Conservation (phyloP, 805 yeast genomes). For the Yarrowia alimentaria region DNA sequence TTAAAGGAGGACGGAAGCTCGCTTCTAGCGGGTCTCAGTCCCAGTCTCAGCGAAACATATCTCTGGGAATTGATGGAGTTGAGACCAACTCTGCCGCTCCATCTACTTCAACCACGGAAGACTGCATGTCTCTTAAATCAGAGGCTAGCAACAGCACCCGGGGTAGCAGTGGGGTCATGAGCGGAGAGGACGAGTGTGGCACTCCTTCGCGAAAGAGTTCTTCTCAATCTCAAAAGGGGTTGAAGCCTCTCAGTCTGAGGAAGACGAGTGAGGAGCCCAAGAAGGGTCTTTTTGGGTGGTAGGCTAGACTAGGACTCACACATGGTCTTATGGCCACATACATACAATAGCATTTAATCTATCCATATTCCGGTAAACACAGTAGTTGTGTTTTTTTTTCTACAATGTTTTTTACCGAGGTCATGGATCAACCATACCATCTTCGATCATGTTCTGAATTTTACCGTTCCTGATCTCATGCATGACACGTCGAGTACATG, state of each 20-base stretch:
- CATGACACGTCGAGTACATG: too few relatives aligned
- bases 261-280: constrained; percentile 12
- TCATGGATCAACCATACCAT: too few relatives aligned
- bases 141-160: constrained; percentile 5
- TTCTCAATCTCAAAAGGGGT: constrained; percentile 2
- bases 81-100: constrained; percentile 25
- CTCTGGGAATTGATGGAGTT: constrained; percentile 23
- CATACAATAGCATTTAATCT: too few relatives aligned
- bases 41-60: constrained; percentile 11
- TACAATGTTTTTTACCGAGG: too few relatives aligned
- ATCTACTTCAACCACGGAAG: constrained; percentile 14
- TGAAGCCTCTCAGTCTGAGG: constrained; percentile 20
- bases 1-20: background rate
- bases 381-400: too few relatives aligned
- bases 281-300: constrained; percentile 24
- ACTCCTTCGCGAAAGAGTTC: constrained; percentile 24
- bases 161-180: too few relatives aligned
- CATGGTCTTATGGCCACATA: too few relatives aligned
- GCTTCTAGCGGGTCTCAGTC: background rate
- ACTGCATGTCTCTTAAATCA: constrained; percentile 25
- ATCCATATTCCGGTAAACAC: too few relatives aligned
- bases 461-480: too few relatives aligned
- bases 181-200: constrained; percentile 9
- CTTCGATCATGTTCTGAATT: too few relatives aligned
- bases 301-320: background rate